Conservation (phyloP, 306 rosid genomes). For the Prinsepia uniflora region DNA sequence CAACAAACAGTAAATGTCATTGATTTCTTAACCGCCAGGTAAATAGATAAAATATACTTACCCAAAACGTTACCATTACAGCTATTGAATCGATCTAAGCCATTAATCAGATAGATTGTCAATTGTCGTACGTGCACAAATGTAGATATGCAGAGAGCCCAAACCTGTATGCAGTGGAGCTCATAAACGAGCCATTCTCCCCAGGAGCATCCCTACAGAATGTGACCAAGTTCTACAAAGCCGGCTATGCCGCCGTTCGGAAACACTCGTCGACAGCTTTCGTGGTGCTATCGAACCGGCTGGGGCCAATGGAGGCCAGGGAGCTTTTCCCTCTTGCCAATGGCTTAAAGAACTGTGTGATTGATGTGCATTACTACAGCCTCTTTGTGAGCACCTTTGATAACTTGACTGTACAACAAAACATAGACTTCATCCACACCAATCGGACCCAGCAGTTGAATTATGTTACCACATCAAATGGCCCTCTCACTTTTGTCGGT, state of each 20-base stretch:
- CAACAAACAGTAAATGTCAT: constrained; percentile 58
- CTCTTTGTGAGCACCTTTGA: constrained; percentile 36
- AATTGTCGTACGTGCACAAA: not conserved
- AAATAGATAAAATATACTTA: not conserved
- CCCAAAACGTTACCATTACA: not conserved
- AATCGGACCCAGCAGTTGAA: constrained; percentile 45
- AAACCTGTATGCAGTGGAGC: constrained; percentile 64
- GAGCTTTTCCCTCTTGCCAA: constrained; percentile 58
- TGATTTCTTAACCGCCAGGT: constrained; percentile 71
- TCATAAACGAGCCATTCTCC: constrained; percentile 64
- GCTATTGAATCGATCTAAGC: no score
- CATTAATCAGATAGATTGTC: no score
- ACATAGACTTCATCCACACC: constrained; percentile 50
- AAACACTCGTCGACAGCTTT: constrained; percentile 43
- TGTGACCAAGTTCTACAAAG: constrained; percentile 54
- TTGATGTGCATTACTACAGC: constrained; percentile 73
- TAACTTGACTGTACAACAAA: constrained; percentile 44
- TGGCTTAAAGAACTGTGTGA: constrained; percentile 39
- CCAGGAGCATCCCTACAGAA: constrained; percentile 49
- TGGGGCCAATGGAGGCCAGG: constrained; percentile 36
- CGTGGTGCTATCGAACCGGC: constrained; percentile 56
- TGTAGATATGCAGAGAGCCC: constrained; percentile 50
- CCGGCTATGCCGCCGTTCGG: constrained; percentile 55
- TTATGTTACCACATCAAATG: constrained; percentile 55
- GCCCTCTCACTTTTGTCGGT: constrained; percentile 75